These are phyloP conservation scores for Sporormia fimetaria DNA, from an alignment of 495 filamentous ascomycete species.

Conservation along the genomic window DNA sequence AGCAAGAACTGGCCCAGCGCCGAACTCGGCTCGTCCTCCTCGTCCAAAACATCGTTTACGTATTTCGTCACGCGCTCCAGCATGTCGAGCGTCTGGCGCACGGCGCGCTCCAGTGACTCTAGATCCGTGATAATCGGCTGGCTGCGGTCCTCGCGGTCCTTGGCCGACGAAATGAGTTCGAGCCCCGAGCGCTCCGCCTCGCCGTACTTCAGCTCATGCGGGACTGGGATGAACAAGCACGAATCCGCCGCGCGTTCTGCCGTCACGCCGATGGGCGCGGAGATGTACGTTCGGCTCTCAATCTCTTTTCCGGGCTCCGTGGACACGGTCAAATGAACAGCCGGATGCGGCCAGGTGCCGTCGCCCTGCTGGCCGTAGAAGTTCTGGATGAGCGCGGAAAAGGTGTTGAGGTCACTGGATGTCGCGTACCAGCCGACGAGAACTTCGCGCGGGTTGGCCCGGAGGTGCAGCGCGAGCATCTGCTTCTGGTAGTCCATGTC, in stretches of 20 bases:
- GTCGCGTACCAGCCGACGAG: conserved; percentile 98
- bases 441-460: conserved; percentile 86
- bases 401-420: conserved; percentile 87
- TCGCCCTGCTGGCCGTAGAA: conserved; percentile 97
- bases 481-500: conserved; percentile 99
- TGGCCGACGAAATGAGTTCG: conserved; percentile 71
- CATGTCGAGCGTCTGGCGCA: conserved; percentile 76
- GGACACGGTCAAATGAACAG: conserved; percentile 87
- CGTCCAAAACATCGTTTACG: conserved; percentile 68
- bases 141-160: conserved; percentile 62
- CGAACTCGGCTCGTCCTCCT: conserved; percentile 57
- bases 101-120: conserved; percentile 67
- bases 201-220: conserved; percentile 80
- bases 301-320: conserved; percentile 77
- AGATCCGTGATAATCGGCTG: conserved; percentile 70
- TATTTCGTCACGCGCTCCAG: conserved; percentile 83
- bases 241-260: conserved; percentile 87
- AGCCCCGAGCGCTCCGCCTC: conserved; percentile 88
- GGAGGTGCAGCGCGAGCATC: conserved; percentile 87
- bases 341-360: conserved; percentile 90
- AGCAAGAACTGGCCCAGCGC: conserved; percentile 90
- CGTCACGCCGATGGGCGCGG: conserved; percentile 85
- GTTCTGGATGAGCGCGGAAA: conserved; percentile 96
- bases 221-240: conserved; percentile 92
- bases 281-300: conserved; percentile 82